phyloP scores from a whole-genome alignment of 106 monocot genomes.

The Dendrobium officinale region DNA sequence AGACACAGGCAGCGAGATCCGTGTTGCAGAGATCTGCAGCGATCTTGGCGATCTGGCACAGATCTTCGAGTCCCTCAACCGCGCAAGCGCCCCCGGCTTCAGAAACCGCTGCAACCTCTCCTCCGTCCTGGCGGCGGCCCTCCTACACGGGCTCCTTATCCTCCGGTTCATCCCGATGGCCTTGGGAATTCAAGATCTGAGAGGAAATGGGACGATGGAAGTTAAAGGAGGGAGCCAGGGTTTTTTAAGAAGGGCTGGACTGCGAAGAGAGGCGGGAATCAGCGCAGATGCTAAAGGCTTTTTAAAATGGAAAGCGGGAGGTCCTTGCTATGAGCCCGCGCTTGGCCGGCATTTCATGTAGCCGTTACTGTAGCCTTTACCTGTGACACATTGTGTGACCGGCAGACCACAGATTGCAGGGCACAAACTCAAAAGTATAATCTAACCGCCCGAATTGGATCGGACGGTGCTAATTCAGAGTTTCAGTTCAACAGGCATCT shows the following conservation, averaged over 20 bases:
- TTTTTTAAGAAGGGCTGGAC: background rate
- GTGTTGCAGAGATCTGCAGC: background rate
- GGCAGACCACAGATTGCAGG: no score
- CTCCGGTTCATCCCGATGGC: background rate
- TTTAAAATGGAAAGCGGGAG: conserved; percentile 12
- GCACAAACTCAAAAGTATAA: no score
- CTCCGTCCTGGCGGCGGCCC: background rate
- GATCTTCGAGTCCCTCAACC: conserved; percentile 9
- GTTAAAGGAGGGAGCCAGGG: background rate
- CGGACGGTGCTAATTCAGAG: no score
- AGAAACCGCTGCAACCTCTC: conserved; percentile 2
- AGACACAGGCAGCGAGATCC: conserved; percentile 1
- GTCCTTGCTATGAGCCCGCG: background rate
- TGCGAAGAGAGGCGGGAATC: background rate
- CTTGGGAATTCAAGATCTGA: background rate
- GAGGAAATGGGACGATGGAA: background rate
- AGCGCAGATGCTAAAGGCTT: background rate
- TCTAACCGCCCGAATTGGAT: no score
- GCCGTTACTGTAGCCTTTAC: background rate
- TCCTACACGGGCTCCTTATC: background rate
- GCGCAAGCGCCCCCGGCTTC: conserved; percentile 4
- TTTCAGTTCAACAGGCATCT: no score
- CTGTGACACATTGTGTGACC: no score
- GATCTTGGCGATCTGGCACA: conserved; percentile 8
- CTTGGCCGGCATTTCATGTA: background rate